Conservation (phyloP, 2,329 filamentous ascomycete genomes). For the Elsinoe ampelina region DNA sequence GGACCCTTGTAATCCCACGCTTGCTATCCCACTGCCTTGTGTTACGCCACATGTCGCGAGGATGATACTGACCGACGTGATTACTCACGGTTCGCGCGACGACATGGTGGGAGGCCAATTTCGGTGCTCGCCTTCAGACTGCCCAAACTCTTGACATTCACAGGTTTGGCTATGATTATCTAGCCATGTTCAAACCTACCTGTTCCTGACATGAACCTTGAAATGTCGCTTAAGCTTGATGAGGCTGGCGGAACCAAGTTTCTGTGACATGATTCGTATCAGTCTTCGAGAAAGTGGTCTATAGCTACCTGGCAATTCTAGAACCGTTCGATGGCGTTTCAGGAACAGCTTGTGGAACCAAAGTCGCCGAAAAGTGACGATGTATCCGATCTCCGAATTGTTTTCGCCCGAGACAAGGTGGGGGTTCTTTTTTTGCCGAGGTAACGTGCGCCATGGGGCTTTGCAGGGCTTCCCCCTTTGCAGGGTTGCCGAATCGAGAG, state of each 20-base stretch:
- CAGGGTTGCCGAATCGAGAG: no score
- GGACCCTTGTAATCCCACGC: not conserved
- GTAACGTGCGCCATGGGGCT: no score
- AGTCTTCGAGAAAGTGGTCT: not conserved
- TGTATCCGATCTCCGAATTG: slow-evolving; percentile 6
- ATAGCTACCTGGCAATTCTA: slow-evolving; percentile 2
- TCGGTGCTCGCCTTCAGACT: not conserved
- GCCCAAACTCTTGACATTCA: not conserved
- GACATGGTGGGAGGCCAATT: not conserved
- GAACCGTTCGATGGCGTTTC: slow-evolving; percentile 10
- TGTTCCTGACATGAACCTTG: not conserved
- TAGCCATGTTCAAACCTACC: not conserved
- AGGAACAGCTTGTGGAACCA: slow-evolving; percentile 4
- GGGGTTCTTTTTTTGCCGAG: not conserved
- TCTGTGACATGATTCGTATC: slow-evolving; percentile 9
- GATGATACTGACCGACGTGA: not conserved
- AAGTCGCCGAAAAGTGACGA: not conserved
- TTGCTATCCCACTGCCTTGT: not conserved
- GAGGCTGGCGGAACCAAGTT: not conserved
- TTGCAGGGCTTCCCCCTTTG: no score
- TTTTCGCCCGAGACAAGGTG: not conserved
- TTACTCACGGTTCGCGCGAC: not conserved
- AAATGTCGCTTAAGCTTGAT: slow-evolving; percentile 9
- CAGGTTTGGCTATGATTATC: no score
- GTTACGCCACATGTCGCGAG: slow-evolving; percentile 3